Base-by-base conservation (phyloP, 306 rosid genomes). In the Corylus avellana region DNA sequence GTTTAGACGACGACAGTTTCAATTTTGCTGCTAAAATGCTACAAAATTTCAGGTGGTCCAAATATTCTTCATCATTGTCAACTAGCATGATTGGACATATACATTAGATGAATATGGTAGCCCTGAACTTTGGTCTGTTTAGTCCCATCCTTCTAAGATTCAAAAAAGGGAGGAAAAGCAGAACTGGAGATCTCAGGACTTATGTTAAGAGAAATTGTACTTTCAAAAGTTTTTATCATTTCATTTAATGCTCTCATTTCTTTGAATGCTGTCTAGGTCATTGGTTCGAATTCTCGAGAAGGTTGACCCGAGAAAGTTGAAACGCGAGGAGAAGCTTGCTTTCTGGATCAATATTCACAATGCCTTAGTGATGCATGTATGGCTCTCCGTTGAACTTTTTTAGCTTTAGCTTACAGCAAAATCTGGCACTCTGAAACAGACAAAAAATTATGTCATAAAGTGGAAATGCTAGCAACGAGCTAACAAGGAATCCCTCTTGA, bases 331-430 rank as follows among this genome's bases (percentile, higher is more conserved):
- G 88, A 84, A 77, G 82, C 82, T 84, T 74, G 82, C 78, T 1
- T 84, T 84, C 72, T 84, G 87, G 87, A 84, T 85, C 55, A 85
- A 85, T 69, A 79, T 85, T 75, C 86, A 85, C 75, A 85, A 85
- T 73, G 81, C 88, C 68, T 66, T 85, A 50, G 76, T 82, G 76
- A 82, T 85, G 88, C 88, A 85, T 78, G 88, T 85, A 81, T 35
- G 88, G 53, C 17, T 59, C 46, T 69, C 66, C 25, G 12, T 22
- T 12, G 11, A 58, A 75, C 5, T 12, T 32, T 2, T n/a, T 68
- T 13, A 72, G 18, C 64, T 61, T 12, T 5, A 0, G 22, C 50
- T 27, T 50, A 8, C 18, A 3, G 3, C 66, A 35, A 55, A 66
- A 64, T n/a, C 32, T 27, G 54, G 35, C 66, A 48, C 75, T 7